Base-by-base conservation (phyloP, 371 early-diverging fungal genomes). In the Apophysomyces elegans region DNA sequence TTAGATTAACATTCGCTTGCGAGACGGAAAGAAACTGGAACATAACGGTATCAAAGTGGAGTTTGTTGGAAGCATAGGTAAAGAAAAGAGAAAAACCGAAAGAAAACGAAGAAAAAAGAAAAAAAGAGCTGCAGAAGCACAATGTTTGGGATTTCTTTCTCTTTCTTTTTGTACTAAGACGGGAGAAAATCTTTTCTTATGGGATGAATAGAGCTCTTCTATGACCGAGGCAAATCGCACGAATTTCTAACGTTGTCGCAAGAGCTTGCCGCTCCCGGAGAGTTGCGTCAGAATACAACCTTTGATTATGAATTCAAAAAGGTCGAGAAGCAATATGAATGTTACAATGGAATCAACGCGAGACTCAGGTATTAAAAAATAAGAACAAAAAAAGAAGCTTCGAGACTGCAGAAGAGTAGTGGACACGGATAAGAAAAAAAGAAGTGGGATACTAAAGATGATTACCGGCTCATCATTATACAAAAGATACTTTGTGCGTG, bases 21-120 rank as follows among this genome's bases (percentile, higher is more conserved):
- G 87, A 73, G 95, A 97, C 70, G 96, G 96, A 37, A 96, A 95
- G 78, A 88, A 86, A 64, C 73, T 98, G 50, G 96, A 97, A 76
- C 99, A 99, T 83, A 91, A 96, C 58, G 98, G 98, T 58, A 97
- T 99, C 70, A 96, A 96, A 65, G 92, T 97, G 36, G 97, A 99
- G 74, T 96, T 98, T 72, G 90, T 98, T n/a, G 98, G 97, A 32
- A 87, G 91, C 73, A 96, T 96, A 71, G 95, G 95, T 92, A 88
- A 79, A 50, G 7, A 39, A 26, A 26, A 26, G 11, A 41, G 18
- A 4, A 12, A 6, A 37, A 50, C 32, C 32, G 58, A 7, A 41
- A 13, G 6, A 16, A 4, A 56, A 35, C 1, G 13, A 50, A 58
- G 54, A 56, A 57, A 14, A 54, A 45, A 45, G 26, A 26, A 13